Percentiles rank a stretch among this genome's conserved stretches.
Conservation (phyloP, 2,329 filamentous ascomycete genomes). For the Colletotrichum noveboracense region DNA sequence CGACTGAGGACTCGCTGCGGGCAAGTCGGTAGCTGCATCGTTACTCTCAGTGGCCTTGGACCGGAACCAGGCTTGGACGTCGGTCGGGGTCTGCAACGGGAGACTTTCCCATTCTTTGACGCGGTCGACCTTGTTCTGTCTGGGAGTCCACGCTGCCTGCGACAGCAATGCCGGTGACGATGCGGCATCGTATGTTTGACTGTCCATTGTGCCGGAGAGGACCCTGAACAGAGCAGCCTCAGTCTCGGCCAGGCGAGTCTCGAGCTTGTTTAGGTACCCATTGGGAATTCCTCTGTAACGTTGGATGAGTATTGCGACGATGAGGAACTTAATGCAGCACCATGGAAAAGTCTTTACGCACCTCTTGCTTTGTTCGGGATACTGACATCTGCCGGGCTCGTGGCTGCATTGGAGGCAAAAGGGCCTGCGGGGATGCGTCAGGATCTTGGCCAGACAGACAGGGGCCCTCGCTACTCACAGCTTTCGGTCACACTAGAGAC, state of each 20-base stretch:
- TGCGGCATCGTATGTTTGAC: background rate
- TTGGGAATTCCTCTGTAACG: conserved; percentile 35
- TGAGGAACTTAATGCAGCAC: background rate
- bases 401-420: conserved; percentile 33
- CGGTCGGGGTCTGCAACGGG: conserved; percentile 21
- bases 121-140: conserved; percentile 30
- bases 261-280: conserved; percentile 43
- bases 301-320: background rate
- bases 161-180: background rate
- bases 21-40: background rate
- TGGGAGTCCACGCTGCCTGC: conserved; percentile 4
- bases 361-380: conserved; percentile 38
- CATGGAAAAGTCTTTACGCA: background rate
- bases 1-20: background rate
- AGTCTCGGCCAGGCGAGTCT: conserved; percentile 38
- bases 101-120: conserved; percentile 33
- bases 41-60: background rate
- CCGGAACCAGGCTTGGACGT: conserved; percentile 28
- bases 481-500: conserved; percentile 17
- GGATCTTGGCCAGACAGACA: background rate
- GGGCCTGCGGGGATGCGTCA: conserved; percentile 25
- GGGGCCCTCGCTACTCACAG: conserved; percentile 3
- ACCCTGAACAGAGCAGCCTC: conserved; percentile 32
- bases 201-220: conserved; percentile 8
- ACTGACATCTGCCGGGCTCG: conserved; percentile 34